Evolutionary conservation across 2,329 filamentous ascomycete genomes (phyloP).

Genomic region (Macroventuria anomochaeta): DNA sequence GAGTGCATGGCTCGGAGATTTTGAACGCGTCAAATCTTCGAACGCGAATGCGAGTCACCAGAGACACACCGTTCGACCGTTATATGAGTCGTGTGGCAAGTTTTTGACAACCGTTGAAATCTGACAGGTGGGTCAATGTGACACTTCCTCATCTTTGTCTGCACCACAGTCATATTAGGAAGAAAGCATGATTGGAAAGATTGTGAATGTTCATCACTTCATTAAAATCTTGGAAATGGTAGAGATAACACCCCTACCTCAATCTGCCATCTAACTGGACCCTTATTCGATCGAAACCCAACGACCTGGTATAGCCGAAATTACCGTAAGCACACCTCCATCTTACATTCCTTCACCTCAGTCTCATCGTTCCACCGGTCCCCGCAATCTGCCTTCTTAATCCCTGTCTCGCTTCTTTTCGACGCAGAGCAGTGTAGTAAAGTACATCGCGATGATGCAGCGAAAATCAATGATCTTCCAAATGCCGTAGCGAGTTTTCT

Average conservation of each 20-base stretch:
- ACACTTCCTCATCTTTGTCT: background rate
- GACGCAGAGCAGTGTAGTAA: conserved; percentile 11
- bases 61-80: background rate
- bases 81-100: background rate
- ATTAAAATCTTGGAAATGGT: background rate
- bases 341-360: conserved; percentile 5
- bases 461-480: background rate
- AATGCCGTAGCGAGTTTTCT: conserved; percentile 5
- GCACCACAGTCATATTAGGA: background rate
- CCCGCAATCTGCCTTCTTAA: background rate
- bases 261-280: conserved; percentile 1
- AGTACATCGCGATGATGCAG: conserved; percentile 9
- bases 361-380: conserved; percentile 5
- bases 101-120: background rate
- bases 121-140: background rate
- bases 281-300: background rate
- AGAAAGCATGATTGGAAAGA: background rate
- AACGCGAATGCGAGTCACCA: background rate
- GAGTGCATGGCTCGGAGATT: background rate
- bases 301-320: conserved; percentile 8
- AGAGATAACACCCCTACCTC: conserved; percentile 1
- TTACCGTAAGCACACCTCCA: conserved; percentile 1
- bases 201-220: conserved; percentile 9
- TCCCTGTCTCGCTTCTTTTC: conserved; percentile 12
- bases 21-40: background rate